Evolutionary conservation across 805 yeast species (phyloP).

Genomic region (Tetrapisispora taiwanensis): DNA sequence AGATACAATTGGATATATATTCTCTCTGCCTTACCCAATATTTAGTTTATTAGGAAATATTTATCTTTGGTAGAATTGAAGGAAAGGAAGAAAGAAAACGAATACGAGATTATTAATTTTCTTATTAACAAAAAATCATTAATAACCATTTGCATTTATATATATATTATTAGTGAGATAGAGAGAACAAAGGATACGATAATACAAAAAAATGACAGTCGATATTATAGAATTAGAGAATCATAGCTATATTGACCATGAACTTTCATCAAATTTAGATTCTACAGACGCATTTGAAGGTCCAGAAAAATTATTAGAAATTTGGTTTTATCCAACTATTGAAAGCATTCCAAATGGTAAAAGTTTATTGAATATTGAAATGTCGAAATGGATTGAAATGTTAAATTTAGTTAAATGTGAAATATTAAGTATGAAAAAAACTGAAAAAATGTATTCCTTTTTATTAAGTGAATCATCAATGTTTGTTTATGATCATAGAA

Average conservation of each 20-base stretch:
- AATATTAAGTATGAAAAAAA: constrained; percentile 67
- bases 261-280: constrained; percentile 66
- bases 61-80: too few relatives aligned
- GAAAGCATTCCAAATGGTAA: constrained; percentile 23
- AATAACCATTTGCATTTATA: too few relatives aligned
- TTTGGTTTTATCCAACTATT: constrained; percentile 66
- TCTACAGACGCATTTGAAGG: constrained; percentile 94
- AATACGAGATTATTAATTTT: too few relatives aligned
- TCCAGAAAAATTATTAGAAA: constrained; percentile 85
- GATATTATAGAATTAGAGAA: constrained; percentile 2
- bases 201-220: constrained; percentile 2
- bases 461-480: constrained; percentile 81
- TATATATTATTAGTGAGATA: too few relatives aligned
- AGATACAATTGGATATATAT: too few relatives aligned
- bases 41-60: not conserved
- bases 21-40: too few relatives aligned
- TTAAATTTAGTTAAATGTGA: constrained; percentile 82
- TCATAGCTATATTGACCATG: constrained; percentile 61
- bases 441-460: constrained; percentile 65
- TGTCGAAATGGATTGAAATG: constrained; percentile 57
- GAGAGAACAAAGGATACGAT: too few relatives aligned
- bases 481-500: constrained; percentile 77
- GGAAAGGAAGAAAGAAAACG: too few relatives aligned
- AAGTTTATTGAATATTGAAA: constrained; percentile 39
- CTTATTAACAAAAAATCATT: too few relatives aligned